Percentiles rank a stretch among this genome's conserved stretches.
Evolutionary conservation across 2,329 filamentous ascomycete genomes (phyloP).

Genomic region (Ustulina deusta): DNA sequence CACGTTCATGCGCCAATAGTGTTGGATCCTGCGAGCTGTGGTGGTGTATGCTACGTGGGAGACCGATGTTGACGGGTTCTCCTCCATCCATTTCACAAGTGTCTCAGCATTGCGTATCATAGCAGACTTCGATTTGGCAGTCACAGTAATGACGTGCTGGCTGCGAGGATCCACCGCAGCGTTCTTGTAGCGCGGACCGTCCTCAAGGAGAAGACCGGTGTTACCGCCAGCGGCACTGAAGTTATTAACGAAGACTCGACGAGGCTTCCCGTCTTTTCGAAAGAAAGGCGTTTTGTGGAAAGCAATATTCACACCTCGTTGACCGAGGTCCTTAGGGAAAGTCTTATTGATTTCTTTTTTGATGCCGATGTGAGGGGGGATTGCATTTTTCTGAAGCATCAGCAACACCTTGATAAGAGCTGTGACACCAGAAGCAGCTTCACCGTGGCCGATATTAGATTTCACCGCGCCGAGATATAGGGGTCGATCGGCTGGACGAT

Average conservation of each 20-base stretch:
- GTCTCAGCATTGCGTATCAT: conserved; percentile 70
- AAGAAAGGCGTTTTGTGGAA: conserved; percentile 64
- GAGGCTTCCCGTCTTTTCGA: conserved; percentile 61
- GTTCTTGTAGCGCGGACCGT: conserved; percentile 60
- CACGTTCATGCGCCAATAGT: conserved; percentile 67
- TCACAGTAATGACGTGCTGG: conserved; percentile 70
- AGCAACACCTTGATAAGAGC: conserved; percentile 73
- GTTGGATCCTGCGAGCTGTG: conserved; percentile 73
- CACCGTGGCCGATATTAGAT: conserved; percentile 72
- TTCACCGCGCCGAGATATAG: conserved; percentile 74
- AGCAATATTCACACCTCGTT: conserved; percentile 70
- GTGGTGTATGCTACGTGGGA: conserved; percentile 74
- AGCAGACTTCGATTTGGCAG: conserved; percentile 66
- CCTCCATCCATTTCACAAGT: conserved; percentile 66
- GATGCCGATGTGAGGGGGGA: conserved; percentile 76
- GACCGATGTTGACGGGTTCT: conserved; percentile 64
- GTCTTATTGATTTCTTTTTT: conserved; percentile 71
- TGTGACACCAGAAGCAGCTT: conserved; percentile 71
- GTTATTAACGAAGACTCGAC: conserved; percentile 72
- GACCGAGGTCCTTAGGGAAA: conserved; percentile 67
- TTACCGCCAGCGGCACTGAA: conserved; percentile 80
- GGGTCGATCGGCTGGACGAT: conserved; percentile 62
- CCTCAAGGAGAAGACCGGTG: conserved; percentile 74
- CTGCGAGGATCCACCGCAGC: conserved; percentile 62
- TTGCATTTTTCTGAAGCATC: conserved; percentile 72